Base-by-base conservation (phyloP, 441 rosid species). In the Euphorbia schlechtendalii region DNA sequence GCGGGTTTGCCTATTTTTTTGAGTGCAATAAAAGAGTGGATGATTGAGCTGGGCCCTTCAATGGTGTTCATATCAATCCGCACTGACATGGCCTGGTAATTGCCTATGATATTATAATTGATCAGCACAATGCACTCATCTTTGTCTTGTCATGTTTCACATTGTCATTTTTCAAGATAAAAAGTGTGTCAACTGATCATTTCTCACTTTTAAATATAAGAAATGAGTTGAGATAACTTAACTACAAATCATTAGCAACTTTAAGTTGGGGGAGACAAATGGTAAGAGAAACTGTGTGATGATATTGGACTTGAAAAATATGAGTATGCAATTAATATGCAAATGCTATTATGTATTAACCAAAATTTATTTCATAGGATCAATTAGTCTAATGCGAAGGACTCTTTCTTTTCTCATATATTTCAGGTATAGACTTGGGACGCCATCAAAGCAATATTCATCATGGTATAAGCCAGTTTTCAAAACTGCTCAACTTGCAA, bases 21-120 rank as follows among this genome's bases (percentile, higher is more conserved):
- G 69, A 85, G 90, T 70, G 86, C 86, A 30, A 77, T 92, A 59
- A 90, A 90, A 76, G 97, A 88, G 71, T 90, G 98, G 96, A 77
- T 74, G 90, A 82, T 90, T 49, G 95, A 90, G 73, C 82, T 77
- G 66, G 89, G 90, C 32, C 68, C 81, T 7, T 76, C 84, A 10
- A 75, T 75, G 84, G 62, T 84, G 59, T 82, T 72, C 63, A 74
- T 84, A 61, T 86, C 87, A 25, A 41, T 90, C 59, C 86, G 86
- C 32, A 86, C 97, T n/a, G 95, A 90, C 71, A 54, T 86, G 80
- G 86, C 91, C 69, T 86, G 98, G 97, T 90, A 84, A 8, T 64
- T 59, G 30, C 28, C 62, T 30, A 20, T 53, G 46, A 45, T 58
- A 45, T 43, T 15, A 20, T 30, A 27, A 63, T 25, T 71, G 56